Conservation (phyloP, 73 alveolate genomes). For the Chromera velia region DNA sequence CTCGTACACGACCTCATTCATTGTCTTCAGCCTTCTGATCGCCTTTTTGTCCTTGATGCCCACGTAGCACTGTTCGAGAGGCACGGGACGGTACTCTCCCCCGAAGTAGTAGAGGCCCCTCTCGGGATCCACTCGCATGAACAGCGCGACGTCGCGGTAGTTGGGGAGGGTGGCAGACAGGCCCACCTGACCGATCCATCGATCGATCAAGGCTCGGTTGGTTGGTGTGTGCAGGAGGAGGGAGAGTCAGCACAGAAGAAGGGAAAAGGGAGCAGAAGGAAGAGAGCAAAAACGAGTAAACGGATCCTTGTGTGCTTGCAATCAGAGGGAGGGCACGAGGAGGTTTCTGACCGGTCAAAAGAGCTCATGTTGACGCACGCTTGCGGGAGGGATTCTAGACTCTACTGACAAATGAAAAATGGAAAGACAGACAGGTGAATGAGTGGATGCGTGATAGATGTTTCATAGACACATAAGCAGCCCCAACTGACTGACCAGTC, state of each 20-base stretch:
- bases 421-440: too few relatives aligned
- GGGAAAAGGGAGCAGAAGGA: background rate
- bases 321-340: background rate
- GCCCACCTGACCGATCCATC: too few relatives aligned
- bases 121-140: slow-evolving; percentile 78
- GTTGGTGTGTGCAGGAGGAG: too few relatives aligned
- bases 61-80: slow-evolving; percentile 67
- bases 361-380: too few relatives aligned
- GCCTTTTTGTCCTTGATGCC: slow-evolving; percentile 96
- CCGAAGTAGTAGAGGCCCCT: slow-evolving; percentile 92
- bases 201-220: too few relatives aligned
- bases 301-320: background rate
- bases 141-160: slow-evolving; percentile 91
- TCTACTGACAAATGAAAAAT: too few relatives aligned
- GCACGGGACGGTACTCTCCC: slow-evolving; percentile 95
- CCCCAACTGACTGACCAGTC: slow-evolving; percentile 55
- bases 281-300: too few relatives aligned
- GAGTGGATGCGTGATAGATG: too few relatives aligned
- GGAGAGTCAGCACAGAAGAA: too few relatives aligned
- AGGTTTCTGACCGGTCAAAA: too few relatives aligned
- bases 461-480: too few relatives aligned
- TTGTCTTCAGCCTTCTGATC: slow-evolving; percentile 82
- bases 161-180: slow-evolving; percentile 99
- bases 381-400: background rate
- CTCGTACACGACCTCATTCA: slow-evolving; percentile 95